Evolutionary conservation across 1,139 yeast species (phyloP), one percentile per base, ranked within the genome.

Genomic region (Pneumocystis jirovecii): DNA sequence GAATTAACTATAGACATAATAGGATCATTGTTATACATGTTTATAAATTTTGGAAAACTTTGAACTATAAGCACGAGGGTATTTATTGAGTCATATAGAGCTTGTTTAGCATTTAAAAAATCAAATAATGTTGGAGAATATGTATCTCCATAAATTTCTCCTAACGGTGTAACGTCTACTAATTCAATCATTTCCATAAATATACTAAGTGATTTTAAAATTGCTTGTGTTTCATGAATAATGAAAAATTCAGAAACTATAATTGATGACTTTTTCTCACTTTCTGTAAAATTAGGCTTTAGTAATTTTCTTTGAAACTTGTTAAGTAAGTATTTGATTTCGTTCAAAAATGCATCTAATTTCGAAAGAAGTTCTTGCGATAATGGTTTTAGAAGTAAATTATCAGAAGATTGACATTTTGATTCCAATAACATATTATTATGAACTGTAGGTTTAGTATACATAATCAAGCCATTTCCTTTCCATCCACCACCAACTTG

Each of bases 31-130:
- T 87, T 95, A 50, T 81, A 83, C 19, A 50, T 50, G 12, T 50
- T 50, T 25, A 50, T 50, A 50, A 25, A 50, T 50, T 87, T 77
- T 0, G 95, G 86, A 25, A 87, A 76, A 4, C 85, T 81, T 71
- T 88, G 95, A 0, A 89, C 80, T 37, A 86, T 83, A 80, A 87
- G 81, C 37, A 87, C 79, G 19, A 89, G 78, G 39, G 81, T 81
- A 7, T 85, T 78, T 60, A 86, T 78, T 5, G 81, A 75, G 69
- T 87, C 85, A 73, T 89, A 93, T 61, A 88, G 75, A 29, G 82
- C 80, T 72, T 89, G 96, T 71, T 89, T 90, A 63, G 82, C 78
- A 68, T 86, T 87, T 72, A 86, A 82, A 73, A 88, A 89, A 65
- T 89, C 95, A 50, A 65, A 60, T 25, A 66, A 64, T 8, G 70